Evolutionary conservation across 2,329 filamentous ascomycete genomes (phyloP).

Genomic region (Ascochyta rabiei): DNA sequence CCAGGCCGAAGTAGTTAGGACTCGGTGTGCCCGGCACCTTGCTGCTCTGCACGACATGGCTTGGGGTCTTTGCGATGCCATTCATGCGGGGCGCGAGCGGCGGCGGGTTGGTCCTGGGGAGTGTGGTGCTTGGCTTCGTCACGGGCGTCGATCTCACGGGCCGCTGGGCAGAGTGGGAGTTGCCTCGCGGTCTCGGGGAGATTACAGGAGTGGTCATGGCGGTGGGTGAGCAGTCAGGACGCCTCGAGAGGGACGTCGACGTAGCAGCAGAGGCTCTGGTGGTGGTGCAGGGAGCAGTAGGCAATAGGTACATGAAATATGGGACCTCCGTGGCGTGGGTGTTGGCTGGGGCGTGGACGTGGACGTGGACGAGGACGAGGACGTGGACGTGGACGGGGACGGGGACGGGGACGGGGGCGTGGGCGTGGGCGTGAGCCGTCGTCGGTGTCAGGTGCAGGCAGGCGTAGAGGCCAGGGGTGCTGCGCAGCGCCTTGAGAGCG

Average conservation of each 20-base stretch:
- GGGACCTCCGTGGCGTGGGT: conserved; percentile 13
- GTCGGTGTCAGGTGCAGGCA: conserved; percentile 14
- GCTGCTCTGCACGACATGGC: conserved; percentile 29
- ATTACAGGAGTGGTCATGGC: conserved; percentile 46
- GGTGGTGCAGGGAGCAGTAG: conserved; percentile 16
- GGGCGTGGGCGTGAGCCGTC: neutral
- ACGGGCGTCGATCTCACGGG: conserved; percentile 38
- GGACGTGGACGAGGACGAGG: too few species aligned
- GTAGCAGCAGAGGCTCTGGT: conserved; percentile 23
- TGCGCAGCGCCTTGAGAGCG: conserved; percentile 1
- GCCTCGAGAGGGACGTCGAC: conserved; percentile 8
- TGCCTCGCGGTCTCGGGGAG: conserved; percentile 40
- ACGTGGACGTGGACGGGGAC: too few species aligned
- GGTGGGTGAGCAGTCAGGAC: neutral
- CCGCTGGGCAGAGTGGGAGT: conserved; percentile 32
- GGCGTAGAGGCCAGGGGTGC: conserved; percentile 8
- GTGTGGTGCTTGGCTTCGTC: conserved; percentile 35
- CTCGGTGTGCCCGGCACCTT: conserved; percentile 57
- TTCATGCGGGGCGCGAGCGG: conserved; percentile 43
- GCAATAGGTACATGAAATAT: conserved; percentile 34
- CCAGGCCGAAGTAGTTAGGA: conserved; percentile 86
- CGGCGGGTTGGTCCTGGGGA: conserved; percentile 28
- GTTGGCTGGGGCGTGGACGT: too few species aligned
- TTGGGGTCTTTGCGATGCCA: conserved; percentile 42
- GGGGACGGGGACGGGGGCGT: too few species aligned